Conservation (phyloP, 495 filamentous ascomycete species). For the Rusavskia elegans region DNA sequence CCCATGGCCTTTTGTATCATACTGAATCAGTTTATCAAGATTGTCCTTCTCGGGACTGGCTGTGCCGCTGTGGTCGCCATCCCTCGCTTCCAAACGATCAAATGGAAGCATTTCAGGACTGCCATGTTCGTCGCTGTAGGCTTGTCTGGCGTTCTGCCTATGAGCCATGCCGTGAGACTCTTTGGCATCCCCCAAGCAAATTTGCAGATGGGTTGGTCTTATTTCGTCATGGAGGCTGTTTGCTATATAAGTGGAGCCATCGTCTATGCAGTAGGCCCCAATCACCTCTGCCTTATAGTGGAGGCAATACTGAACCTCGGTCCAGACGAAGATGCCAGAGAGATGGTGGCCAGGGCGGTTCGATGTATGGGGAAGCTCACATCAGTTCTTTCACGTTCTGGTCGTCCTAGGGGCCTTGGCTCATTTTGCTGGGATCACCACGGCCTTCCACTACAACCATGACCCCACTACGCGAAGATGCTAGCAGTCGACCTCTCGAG, state of each 20-base stretch:
- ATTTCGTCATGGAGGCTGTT: conserved; percentile 60
- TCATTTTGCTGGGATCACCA: conserved; percentile 40
- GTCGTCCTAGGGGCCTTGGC: conserved; percentile 42
- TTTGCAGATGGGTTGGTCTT: conserved; percentile 62
- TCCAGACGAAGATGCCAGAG: conserved; percentile 32
- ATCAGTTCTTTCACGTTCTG: conserved; percentile 50
- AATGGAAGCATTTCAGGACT: conserved; percentile 72
- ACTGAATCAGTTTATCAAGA: too few relatives aligned
- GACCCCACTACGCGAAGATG: too few relatives aligned
- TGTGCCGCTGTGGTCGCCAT: too few relatives aligned
- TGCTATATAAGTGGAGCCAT: conserved; percentile 74
- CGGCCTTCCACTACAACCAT: conserved; percentile 35
- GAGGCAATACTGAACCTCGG: too few relatives aligned
- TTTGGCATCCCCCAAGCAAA: conserved; percentile 43
- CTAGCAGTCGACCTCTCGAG: background rate
- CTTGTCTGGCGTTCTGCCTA: conserved; percentile 65
- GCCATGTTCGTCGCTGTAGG: conserved; percentile 86
- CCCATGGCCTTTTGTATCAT: too few relatives aligned
- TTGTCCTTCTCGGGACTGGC: too few relatives aligned
- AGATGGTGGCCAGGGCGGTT: conserved; percentile 35
- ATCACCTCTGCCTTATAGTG: too few relatives aligned
- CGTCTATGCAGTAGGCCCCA: too few relatives aligned
- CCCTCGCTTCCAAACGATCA: conserved; percentile 1
- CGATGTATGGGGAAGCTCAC: conserved; percentile 43
- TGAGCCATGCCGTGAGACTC: conserved; percentile 51